Base-by-base conservation (phyloP, 2,329 filamentous ascomycete genomes). In the Purpureocillium lavendulum region DNA sequence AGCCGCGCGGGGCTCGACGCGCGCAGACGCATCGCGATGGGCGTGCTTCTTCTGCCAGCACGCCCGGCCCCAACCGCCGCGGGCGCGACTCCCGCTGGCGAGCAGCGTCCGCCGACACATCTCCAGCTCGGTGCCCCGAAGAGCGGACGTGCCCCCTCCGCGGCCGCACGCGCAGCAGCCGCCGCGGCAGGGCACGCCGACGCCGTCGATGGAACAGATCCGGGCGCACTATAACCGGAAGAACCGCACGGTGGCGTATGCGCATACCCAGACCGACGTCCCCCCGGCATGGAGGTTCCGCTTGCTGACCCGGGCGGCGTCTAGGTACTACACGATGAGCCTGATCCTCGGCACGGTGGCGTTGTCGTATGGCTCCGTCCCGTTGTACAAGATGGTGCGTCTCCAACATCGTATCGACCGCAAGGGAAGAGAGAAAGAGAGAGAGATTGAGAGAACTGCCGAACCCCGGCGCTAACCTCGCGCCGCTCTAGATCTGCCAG, bases 301-400 rank as follows among this genome's bases (percentile, higher is more conserved):
- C n/a, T n/a, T 59, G 38, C 57, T 43, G 5, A 14, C 12, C 7
- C 11, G n/a, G 11, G 7, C 29, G 26, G 6, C 31, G 26, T 40
- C 17, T 17, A 84, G 80, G 61, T 82, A 79, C 65, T 92, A 90
- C 58, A 77, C 80, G 12, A 61, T 89, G 46, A 87, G 83, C 57
- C 69, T 87, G 45, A 87, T 90, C 42, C 65, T 92, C 38, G 85
- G 83, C 40, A 89, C 85, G 5, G 81, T 88, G 15, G 84, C 84
- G 4, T 66, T 92, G 29, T 84, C 84, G 2, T 92, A 92, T 56
- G 85, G 85, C 49, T 87, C 84, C 10, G 87, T 92, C 36, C 87
- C 87, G 2, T 67, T 92, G 58, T 94, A 94, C 63, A 90, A 90
- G 62, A 90, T 88, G 82, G 83, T 85, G 59, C 31, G 62, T 40